A percentile compares a stretch with the other conserved stretches of the same genome.
These are phyloP conservation scores for Ophiocordyceps camponoti-rufipedis DNA, from an alignment of 2,329 filamentous ascomycete species.

Conservation along the genomic window DNA sequence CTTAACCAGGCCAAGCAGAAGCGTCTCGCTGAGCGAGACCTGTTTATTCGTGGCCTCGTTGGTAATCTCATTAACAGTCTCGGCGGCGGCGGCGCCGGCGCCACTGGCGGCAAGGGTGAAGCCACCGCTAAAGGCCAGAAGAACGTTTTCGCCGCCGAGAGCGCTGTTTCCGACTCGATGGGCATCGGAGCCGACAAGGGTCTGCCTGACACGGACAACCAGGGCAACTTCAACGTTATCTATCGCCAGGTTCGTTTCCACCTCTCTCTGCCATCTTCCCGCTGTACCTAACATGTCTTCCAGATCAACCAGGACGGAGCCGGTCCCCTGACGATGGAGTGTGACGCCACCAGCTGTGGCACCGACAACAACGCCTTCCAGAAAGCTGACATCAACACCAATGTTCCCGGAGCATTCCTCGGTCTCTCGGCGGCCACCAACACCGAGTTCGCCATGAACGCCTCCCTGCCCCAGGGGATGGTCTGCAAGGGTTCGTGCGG, in stretches of 20 bases:
- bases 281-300: neutral
- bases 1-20: constrained; percentile 3
- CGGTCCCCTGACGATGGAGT: constrained; percentile 39
- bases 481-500: constrained; percentile 42
- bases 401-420: constrained; percentile 39
- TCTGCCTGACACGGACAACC: constrained; percentile 40
- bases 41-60: constrained; percentile 14
- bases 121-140: constrained; percentile 12
- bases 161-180: constrained; percentile 31
- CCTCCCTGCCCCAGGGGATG: constrained; percentile 51
- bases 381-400: constrained; percentile 35
- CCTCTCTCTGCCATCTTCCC: neutral
- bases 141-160: constrained; percentile 24
- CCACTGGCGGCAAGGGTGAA: constrained; percentile 7
- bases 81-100: constrained; percentile 5
- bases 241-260: constrained; percentile 27
- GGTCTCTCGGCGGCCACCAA: constrained; percentile 40
- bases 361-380: constrained; percentile 42
- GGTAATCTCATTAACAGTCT: constrained; percentile 6
- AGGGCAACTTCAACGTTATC: constrained; percentile 43
- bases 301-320: constrained; percentile 58
- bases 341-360: constrained; percentile 46
- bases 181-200: constrained; percentile 33
- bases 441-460: constrained; percentile 45
- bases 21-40: constrained; percentile 8